Evolutionary conservation across 495 filamentous ascomycete species (phyloP), one percentile per base, ranked within the genome.

Genomic region (Aspergillus diversus): DNA sequence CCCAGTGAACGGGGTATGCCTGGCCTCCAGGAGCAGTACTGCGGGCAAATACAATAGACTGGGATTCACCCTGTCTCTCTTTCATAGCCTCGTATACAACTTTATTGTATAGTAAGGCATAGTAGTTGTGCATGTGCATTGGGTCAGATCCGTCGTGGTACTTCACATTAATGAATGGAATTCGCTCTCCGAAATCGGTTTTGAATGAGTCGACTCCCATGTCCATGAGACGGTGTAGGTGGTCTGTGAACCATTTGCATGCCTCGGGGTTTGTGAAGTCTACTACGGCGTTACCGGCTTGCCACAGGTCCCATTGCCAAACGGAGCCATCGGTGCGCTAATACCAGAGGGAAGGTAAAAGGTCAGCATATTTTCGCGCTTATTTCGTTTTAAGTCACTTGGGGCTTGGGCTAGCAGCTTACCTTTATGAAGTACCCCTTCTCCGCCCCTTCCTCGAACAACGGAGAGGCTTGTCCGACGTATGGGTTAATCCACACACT

Each of bases 401-500:
- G 54, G 34, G 46, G n/a, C n/a, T 31, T 46, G 12, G 13, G 13
- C 55, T 16, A 37, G 49, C 55, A 46, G 21, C 21, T 39, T 61
- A 78, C 75, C 76, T 87, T 89, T 53, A 91, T 78, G 33, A 91
- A 80, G 65, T 90, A 92, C 0, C 88, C 87, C 54, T 87, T 87
- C 59, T 82, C 78, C 7, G 84, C 87, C 3, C 88, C 89, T 50
- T 84, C 79, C 57, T 81, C 68, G 70, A 92, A 92, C 0, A 89
- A 75, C 0, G 84, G 84, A 4, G 86, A 88, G 7, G 86, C 84
- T 67, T 91, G 88, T 6, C 82, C 88, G 7, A 91, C 77, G 64
- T 92, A 90, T 0, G 89, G 84, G 61, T 91, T 92, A 6, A 87
- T 86, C 89, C 89, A 90, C 6, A 91, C 86, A 63, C 85, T 87